Evolutionary conservation across 116 monocot species (phyloP), one percentile per base, ranked within the genome.

Genomic region (Zostera marina): DNA sequence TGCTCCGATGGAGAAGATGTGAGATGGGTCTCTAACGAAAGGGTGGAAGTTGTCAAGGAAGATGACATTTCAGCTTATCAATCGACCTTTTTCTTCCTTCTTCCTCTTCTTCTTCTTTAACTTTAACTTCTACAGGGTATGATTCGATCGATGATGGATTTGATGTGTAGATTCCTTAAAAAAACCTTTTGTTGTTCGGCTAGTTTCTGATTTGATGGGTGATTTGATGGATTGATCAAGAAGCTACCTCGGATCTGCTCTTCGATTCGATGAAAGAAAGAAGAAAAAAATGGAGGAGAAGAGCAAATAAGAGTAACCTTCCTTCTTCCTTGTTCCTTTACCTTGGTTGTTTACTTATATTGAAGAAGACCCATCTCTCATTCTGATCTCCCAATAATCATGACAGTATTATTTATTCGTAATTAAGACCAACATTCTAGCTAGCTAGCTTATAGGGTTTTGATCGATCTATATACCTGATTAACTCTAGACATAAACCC

Each of bases 1-100:
- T 96, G 96, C 73, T 96, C 96, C 63, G 96, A 78, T 19, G 82
- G 77, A 24, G 81, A 66, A 11, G 85, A 70, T n/a, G 85, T 54
- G 78, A 88, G 70, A 65, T 96, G 80, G 65, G n/a, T n/a, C n/a
- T 96, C 96, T 60, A 89, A 45, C 26, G 82, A 72, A 71, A 82
- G 75, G 67, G 60, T 57, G 22, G 66, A 56, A 2, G 55, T 19
- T 19, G 68, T 6, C 7, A 49, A 59, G 21, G 68, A 49, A 40
- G 58, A 59, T 59, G 68, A 58, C 60, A 60, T 68, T 0, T 58
- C n/a, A n/a, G n/a, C n/a, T 52, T 14, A 11, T 13, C 41, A 9
- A 17, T 5, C 53, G n/a, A n/a, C n/a, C n/a, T n/a, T n/a, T n/a
- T n/a, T 45, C 14, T 44, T 66, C 5, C 41, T 38, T 5, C 23